Evolutionary conservation across 2,329 filamentous ascomycete species (phyloP), one percentile per base, ranked within the genome.

Genomic region (Stemphylium beticola): DNA sequence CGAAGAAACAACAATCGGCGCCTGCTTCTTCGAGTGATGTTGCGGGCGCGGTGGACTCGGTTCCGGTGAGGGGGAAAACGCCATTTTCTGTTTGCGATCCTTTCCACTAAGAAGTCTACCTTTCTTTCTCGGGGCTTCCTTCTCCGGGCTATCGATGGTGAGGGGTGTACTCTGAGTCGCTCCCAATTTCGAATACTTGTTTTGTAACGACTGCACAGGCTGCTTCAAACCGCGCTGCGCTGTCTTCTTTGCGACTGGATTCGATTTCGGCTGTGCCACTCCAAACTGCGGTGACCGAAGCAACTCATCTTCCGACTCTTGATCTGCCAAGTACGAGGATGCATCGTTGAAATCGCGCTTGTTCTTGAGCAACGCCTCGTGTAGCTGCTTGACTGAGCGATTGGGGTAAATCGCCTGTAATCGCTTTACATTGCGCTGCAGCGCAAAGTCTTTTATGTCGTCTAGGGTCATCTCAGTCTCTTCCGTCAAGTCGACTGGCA

Each of bases 281-380:
- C 63, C 71, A 52, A 70, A 61, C 62, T 57, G 46, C 12, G 66
- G 65, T 20, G 63, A 65, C 14, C 71, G 64, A 10, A 65, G 57
- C 22, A 68, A 52, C 55, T 80, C 70, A 61, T 82, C 66, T 26
- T 69, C 68, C 1, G 67, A 71, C 4, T 66, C 55, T 11, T 71
- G 56, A 1, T 62, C 58, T 2, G 50, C 46, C 10, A 72, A 58
- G 34, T 58, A 61, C 9, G 54, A 55, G 12, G 48, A 74, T 2
- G 87, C 83, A 64, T 84, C 81, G 18, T 85, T 79, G 52, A 80
- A 82, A 55, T 85, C 81, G 1, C 83, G 82, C 17, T 78, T 79
- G 47, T 79, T 80, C 14, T 67, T 62, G 1, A 79, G 48, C 22
- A 90, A 71, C 4, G 83, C 82, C 51, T 83, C 74, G 39, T 82